These are phyloP conservation scores for Podaxis sp. DNA, from an alignment of 768 basidiomycete species.

Conservation along the genomic window DNA sequence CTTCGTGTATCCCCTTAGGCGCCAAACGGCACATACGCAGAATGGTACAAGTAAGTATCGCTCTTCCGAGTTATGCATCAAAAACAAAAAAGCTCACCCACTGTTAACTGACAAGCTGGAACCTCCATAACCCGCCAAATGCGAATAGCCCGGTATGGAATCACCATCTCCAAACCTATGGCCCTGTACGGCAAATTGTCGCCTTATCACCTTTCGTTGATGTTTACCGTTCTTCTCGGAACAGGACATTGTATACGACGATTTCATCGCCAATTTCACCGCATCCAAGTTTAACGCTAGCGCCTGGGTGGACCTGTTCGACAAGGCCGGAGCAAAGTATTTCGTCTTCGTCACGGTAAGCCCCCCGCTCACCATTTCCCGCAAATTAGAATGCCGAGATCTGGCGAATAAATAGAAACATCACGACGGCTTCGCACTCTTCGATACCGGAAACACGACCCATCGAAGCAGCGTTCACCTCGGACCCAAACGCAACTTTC, in stretches of 20 bases:
- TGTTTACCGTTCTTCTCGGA: not conserved
- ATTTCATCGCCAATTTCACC: slow-evolving; percentile 55
- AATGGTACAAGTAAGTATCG: slow-evolving; percentile 54
- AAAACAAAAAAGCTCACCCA: not conserved
- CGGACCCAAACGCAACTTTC: slow-evolving; percentile 49
- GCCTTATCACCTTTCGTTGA: not conserved
- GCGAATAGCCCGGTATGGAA: slow-evolving; percentile 40
- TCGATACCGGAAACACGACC: slow-evolving; percentile 54
- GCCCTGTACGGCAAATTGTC: slow-evolving; percentile 25
- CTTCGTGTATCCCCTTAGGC: slow-evolving; percentile 25
- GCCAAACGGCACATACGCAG: slow-evolving; percentile 40
- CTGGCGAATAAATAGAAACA: slow-evolving; percentile 46
- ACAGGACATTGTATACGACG: slow-evolving; percentile 51
- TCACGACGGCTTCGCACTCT: slow-evolving; percentile 58
- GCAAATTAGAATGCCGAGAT: no score
- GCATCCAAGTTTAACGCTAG: slow-evolving; percentile 52
- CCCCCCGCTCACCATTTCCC: no score
- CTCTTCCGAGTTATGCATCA: not conserved
- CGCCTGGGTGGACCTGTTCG: slow-evolving; percentile 53
- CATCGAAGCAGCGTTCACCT: slow-evolving; percentile 47
- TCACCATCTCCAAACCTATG: slow-evolving; percentile 50
- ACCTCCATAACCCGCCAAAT: slow-evolving; percentile 34
- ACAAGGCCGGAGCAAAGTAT: slow-evolving; percentile 57
- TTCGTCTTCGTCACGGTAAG: slow-evolving; percentile 54
- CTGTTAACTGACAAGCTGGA: slow-evolving; percentile 27